phyloP scores from a whole-genome alignment of 305 asterid species.

The Fraxinus angustifolia region DNA sequence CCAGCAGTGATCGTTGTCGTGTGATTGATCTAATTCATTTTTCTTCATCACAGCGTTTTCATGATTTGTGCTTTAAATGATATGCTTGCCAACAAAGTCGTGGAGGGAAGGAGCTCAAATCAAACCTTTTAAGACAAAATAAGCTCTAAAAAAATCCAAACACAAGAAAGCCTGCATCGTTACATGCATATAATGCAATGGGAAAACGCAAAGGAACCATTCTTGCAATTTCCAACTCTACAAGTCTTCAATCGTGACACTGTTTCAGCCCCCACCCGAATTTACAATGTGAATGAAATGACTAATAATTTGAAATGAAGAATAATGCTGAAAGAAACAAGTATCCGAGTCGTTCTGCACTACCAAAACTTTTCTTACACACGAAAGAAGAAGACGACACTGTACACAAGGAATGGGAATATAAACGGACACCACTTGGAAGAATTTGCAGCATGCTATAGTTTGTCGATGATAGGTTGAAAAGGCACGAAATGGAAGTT shows the following conservation, averaged over 20 bases:
- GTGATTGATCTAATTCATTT: background rate
- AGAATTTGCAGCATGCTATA: slow-evolving; percentile 24
- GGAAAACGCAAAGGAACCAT: slow-evolving; percentile 23
- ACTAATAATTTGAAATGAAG: slow-evolving; percentile 28
- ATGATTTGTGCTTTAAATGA: background rate
- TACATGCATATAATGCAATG: background rate
- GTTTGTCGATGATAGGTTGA: slow-evolving; percentile 18
- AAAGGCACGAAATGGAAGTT: slow-evolving; percentile 23
- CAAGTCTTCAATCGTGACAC: slow-evolving; percentile 33
- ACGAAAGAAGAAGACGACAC: slow-evolving; percentile 60
- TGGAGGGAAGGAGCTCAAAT: background rate
- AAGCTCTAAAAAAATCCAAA: background rate
- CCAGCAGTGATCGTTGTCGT: background rate
- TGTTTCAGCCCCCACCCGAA: slow-evolving; percentile 41
- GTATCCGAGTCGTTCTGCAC: slow-evolving; percentile 48
- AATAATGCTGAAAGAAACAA: slow-evolving; percentile 30
- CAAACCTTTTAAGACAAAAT: background rate
- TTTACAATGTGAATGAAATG: slow-evolving; percentile 62
- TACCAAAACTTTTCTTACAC: slow-evolving; percentile 97
- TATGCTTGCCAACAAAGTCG: background rate
- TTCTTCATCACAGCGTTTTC: background rate
- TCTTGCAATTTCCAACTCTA: slow-evolving; percentile 43
- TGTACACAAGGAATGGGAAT: slow-evolving; percentile 54
- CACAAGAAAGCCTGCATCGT: background rate
- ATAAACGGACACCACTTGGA: slow-evolving; percentile 31